phyloP scores from a whole-genome alignment of 345 rosid genomes.

The Corymbia maculata region DNA sequence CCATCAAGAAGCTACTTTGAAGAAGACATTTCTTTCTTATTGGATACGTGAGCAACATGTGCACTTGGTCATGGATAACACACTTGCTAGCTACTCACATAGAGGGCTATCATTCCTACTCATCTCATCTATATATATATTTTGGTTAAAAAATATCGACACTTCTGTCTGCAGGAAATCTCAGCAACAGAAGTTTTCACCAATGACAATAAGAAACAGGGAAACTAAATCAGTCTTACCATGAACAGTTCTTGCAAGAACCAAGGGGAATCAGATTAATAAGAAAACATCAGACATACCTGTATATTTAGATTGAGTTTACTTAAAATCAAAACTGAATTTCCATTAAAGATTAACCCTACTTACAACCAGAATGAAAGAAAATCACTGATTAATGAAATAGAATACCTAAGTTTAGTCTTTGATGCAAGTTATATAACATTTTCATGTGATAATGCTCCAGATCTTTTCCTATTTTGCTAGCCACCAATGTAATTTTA shows the following conservation, averaged over 20 bases:
- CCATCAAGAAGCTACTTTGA: neutral
- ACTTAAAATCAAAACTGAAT: neutral
- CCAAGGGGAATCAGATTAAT: neutral
- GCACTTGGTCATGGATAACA: neutral
- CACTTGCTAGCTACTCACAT: neutral
- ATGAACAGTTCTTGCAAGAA: neutral
- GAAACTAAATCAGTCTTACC: neutral
- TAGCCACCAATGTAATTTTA: neutral
- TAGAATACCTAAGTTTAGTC: neutral
- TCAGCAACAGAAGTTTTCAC: neutral
- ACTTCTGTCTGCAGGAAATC: neutral
- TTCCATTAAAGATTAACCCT: neutral
- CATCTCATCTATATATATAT: neutral
- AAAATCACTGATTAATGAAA: neutral
- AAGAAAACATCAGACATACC: neutral
- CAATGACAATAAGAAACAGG: neutral
- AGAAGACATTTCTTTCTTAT: neutral
- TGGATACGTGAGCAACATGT: neutral
- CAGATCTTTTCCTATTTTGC: neutral
- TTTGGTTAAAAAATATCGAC: neutral
- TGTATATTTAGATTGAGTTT: neutral
- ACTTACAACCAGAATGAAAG: neutral
- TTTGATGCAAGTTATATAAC: neutral
- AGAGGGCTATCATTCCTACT: neutral
- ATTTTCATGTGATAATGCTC: neutral